phyloP scores from a whole-genome alignment of 164 flowering plant genomes.

The Pachysandra terminalis region DNA sequence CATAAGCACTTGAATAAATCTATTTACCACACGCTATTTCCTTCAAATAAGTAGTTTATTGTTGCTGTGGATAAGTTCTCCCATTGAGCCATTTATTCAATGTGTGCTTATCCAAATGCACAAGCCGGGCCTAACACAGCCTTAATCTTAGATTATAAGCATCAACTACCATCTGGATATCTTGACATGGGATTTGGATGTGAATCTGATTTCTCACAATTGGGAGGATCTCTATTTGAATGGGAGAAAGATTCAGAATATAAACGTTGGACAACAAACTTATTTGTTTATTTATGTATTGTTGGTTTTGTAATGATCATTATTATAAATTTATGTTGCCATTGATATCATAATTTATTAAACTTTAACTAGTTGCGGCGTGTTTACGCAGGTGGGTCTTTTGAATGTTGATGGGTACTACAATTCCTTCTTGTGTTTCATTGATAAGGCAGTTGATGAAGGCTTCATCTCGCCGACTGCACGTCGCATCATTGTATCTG shows the following conservation, averaged over 20 bases:
- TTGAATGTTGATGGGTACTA: constrained; percentile 92
- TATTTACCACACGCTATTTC: too few relatives aligned
- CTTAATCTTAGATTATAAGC: too few relatives aligned
- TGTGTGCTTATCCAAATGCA: too few relatives aligned
- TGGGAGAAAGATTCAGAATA: constrained; percentile 12
- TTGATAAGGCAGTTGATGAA: constrained; percentile 95
- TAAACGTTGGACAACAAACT: constrained; percentile 11
- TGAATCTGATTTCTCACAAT: neutral
- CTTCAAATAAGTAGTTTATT: too few relatives aligned
- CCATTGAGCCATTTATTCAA: too few relatives aligned
- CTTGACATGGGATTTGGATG: constrained; percentile 9
- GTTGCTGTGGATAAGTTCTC: too few relatives aligned
- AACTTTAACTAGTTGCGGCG: neutral
- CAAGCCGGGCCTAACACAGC: too few relatives aligned
- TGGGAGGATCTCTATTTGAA: constrained; percentile 28
- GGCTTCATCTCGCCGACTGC: constrained; percentile 82
- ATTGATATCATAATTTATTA: constrained; percentile 1
- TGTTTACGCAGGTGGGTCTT: constrained; percentile 71
- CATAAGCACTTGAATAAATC: too few relatives aligned
- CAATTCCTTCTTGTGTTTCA: constrained; percentile 67
- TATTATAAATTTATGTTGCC: neutral
- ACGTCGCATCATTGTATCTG: constrained; percentile 78
- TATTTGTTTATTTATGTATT: constrained; percentile 3
- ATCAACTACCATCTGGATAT: constrained; percentile 2
- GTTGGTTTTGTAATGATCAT: neutral